Base-by-base conservation (phyloP, 805 yeast genomes). In the Metschnikowia reukaufii region DNA sequence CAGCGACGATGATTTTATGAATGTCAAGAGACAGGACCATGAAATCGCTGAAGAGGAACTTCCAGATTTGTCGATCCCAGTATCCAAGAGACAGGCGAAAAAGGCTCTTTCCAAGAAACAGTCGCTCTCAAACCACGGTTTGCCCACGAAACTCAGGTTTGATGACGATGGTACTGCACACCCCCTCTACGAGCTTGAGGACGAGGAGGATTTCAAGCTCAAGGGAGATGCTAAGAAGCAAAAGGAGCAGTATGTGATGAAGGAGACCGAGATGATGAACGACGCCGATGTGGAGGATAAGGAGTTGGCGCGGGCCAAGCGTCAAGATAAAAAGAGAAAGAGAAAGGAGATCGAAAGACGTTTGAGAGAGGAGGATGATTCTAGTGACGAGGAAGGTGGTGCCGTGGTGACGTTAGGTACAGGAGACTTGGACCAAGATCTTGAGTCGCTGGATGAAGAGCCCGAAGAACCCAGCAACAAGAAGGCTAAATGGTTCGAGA, bases 111-210 rank as follows among this genome's bases (percentile, higher is more conserved):
- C 96, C 10, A 90, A 87, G 72, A 94, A 92, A 64, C 78, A 81
- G 33, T 79, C 90, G 1, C 56, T 82, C 19, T 70, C 82, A 39
- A 63, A 74, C 12, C 78, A 78, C 51, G 88, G 88, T 1, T 78
- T 81, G 47, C 85, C 96, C 15, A 81, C 86, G 17, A 94, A 90
- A 63, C 65, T 92, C 56, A 76, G 79, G 45, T 94, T 92, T 61
- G 99, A 94, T 62, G 99, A 94, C 52, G 97, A 92, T 2, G 99
- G 99, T 21, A 76, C 74, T 4, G 85, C 98, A 0, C 98, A 92
- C 66, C 87, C 96, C 8, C 73, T 92, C 4, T 94, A 94, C 61
- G 98, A 92, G 67, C 74, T 94, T 50, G 90, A 88, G 62, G 88
- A 86, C 56, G 97, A 89, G 66, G 94, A 83, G 34, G 96, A 87